Evolutionary conservation across 306 rosid genomes (phyloP), one percentile per base, ranked within the genome.

Genomic region (Vigna mungo): DNA sequence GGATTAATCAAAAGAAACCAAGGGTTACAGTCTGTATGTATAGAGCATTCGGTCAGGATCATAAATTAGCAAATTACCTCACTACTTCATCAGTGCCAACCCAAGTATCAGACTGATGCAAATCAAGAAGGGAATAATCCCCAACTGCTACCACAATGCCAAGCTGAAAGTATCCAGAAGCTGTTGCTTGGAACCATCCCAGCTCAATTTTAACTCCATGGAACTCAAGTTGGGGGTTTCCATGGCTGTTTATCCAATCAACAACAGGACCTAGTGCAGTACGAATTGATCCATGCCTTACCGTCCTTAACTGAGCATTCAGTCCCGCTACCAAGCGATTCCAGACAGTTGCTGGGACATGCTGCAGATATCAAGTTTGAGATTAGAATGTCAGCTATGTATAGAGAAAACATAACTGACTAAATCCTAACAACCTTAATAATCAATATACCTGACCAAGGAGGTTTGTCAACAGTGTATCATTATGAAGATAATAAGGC

Each of bases 181-280:
- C 97, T 72, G 98, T 95, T 84, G 97, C 97, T 90, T 95, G 98
- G 87, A 95, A 95, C 98, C 98, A 95, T 75, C 97, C 97, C 5
- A 95, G 93, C 88, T 89, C 98, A 80, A 90, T 70, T 81, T 87
- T 92, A 72, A 92, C 93, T 63, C 97, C 92, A 87, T 95, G 98
- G 77, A 95, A 95, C 80, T 88, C 98, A 76, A 95, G 98, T 86
- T 95, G 98, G 71, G 97, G 91, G 63, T 92, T 95, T 84, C 92
- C 97, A 55, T 95, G 97, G 75, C 97, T 92, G 77, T 79, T 89
- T 84, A 89, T 86, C 98, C 98, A 95, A 81, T 85, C 83, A 77
- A 95, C 83, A 77, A 95, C 88, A 59, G 92, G 97, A 70, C 83
- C 64, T 36, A 95, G 92, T 79, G 93, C 86, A 49, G 91, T 87